Evolutionary conservation across 495 filamentous ascomycete species (phyloP).

Genomic region (Haplographium delicatum): DNA sequence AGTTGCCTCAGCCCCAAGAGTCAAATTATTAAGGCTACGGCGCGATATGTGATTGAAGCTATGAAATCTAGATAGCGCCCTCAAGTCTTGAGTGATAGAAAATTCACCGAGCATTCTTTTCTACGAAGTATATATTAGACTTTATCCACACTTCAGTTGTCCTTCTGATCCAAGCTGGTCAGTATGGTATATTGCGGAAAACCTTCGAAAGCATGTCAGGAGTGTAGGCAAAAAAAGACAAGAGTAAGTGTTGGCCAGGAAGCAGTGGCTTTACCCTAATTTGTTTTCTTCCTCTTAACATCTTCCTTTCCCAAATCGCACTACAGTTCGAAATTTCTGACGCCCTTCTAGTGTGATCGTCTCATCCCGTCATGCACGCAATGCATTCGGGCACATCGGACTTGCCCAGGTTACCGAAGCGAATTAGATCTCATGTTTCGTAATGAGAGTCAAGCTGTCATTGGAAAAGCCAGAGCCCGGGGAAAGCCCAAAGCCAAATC

Average conservation of each 20-base stretch:
- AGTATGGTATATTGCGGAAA: constrained; percentile 70
- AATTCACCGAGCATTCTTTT: too few relatives aligned
- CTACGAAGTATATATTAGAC: too few relatives aligned
- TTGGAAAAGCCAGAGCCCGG: constrained; percentile 50
- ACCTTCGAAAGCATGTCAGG: constrained; percentile 63
- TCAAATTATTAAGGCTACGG: too few relatives aligned
- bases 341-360: constrained; percentile 58
- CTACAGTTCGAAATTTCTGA: not conserved
- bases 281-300: not conserved
- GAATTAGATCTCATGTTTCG: constrained; percentile 68
- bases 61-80: too few relatives aligned
- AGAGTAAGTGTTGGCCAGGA: constrained; percentile 32
- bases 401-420: constrained; percentile 68
- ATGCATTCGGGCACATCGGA: constrained; percentile 54
- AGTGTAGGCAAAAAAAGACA: constrained; percentile 51
- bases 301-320: not conserved
- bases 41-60: too few relatives aligned
- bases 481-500: constrained; percentile 33
- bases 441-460: constrained; percentile 64
- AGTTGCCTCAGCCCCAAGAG: too few relatives aligned
- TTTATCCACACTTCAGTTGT: too few relatives aligned
- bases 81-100: too few relatives aligned
- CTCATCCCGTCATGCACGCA: constrained; percentile 59
- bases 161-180: too few relatives aligned
- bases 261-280: too few relatives aligned